Base-by-base conservation (phyloP, 139 green algal genomes). In the Chlamydomonas sp. region DNA sequence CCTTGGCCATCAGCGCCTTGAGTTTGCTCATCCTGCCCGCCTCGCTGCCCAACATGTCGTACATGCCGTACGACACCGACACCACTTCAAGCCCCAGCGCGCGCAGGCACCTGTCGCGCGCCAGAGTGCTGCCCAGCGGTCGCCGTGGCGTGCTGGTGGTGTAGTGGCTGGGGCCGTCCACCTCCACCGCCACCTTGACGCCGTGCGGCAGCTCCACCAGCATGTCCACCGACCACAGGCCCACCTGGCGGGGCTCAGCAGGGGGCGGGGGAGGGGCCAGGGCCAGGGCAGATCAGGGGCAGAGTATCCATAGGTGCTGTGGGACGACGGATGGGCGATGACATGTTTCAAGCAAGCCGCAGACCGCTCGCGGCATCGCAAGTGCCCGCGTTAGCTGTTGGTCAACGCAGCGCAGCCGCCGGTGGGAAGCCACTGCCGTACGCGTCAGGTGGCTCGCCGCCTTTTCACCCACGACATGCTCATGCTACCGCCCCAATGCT, bases 161-260 rank as follows among this genome's bases (percentile, higher is more conserved):
- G 81, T 64, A 86, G 72, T 86, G 81, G 8, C 60, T 59, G 71
- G 81, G 81, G 18, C 81, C 81, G 71, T 86, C 81, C 81, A 86
- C 81, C 81, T 86, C 81, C 4, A 86, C 71, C 60, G 81, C 81
- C 60, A 86, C 71, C 4, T 8, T 18, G 2, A 49, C 60, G 3
- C 60, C 71, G 20, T 4, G 71, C 67, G 67, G 67, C 67, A 17
- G 20, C 14, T 12, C 5, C 10, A 20, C 8, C 67, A 73, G 10
- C 4, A 86, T 86, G 81, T 86, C 81, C 6, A 86, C 81, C 1
- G 81, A 79, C 81, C 81, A 86, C 15, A 64, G 16, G 20, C 81
- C 81, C 68, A 78, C 80, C 80, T 85, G 31, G 31, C 31, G 31
- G 31, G 31, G 80, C 58, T 31, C n/a, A 17, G 18, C 3, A 17